Conservation (phyloP, 257 asterid genomes). For the Solanum ahanhuiri region DNA sequence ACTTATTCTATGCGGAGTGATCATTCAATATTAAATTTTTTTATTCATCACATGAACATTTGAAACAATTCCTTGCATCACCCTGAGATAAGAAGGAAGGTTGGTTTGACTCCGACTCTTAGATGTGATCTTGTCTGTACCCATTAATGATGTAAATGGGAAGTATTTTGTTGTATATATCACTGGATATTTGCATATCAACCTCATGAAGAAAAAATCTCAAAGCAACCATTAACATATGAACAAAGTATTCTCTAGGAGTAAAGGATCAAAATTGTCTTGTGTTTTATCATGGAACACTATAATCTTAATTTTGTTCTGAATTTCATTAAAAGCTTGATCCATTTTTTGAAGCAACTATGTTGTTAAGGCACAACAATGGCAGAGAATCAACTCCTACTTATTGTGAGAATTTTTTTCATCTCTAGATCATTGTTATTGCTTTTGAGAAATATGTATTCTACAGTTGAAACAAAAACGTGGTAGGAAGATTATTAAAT, state of each 20-base stretch:
- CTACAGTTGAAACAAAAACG: no score
- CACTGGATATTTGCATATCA: not conserved
- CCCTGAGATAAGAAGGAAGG: not conserved
- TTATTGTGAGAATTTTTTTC: no score
- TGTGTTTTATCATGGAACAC: no score
- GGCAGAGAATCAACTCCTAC: no score
- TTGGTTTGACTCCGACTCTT: not conserved
- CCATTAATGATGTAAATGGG: not conserved
- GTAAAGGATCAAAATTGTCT: no score
- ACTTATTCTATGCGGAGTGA: not conserved
- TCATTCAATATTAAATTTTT: not conserved
- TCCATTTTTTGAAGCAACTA: no score
- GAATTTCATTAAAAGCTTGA: no score
- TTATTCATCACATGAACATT: not conserved
- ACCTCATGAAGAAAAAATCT: not conserved
- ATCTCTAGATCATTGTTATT: no score
- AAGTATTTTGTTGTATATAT: not conserved
- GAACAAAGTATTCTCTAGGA: not conserved
- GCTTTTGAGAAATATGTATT: no score
- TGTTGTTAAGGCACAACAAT: no score
- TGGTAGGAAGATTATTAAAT: no score
- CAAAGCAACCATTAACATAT: not conserved
- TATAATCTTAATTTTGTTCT: no score
- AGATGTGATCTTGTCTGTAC: not conserved
- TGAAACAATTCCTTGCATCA: not conserved